Evolutionary conservation across 1,139 yeast genomes (phyloP).

Genomic region (Hemisphaericaspora xylofermentans): DNA sequence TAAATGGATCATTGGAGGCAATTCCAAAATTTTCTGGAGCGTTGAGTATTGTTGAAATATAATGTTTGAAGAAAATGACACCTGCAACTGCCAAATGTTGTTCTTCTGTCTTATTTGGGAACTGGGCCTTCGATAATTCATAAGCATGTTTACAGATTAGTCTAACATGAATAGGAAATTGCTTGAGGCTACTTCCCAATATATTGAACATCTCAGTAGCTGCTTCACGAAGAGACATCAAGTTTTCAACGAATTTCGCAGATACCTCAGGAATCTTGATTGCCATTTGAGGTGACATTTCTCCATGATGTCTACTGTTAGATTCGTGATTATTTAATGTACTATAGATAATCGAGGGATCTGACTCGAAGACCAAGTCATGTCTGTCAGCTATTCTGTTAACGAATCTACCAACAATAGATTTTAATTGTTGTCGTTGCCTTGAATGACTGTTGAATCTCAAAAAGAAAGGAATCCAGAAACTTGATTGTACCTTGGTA

Average conservation of each 20-base stretch:
- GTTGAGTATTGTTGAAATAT: conserved; percentile 62
- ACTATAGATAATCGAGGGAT: conserved; percentile 66
- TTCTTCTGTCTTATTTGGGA: conserved; percentile 52
- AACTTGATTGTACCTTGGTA: conserved; percentile 31
- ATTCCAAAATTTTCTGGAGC: conserved; percentile 67
- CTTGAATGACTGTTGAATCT: conserved; percentile 58
- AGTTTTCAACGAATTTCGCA: conserved; percentile 63
- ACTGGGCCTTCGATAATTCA: conserved; percentile 36
- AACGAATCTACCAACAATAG: conserved; percentile 53
- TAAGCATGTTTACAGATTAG: conserved; percentile 38
- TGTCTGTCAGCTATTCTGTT: conserved; percentile 53
- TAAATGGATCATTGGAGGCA: conserved; percentile 21
- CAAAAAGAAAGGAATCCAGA: conserved; percentile 54
- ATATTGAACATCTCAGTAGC: conserved; percentile 57
- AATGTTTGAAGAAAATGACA: conserved; percentile 61
- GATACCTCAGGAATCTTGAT: conserved; percentile 77
- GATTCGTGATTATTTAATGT: conserved; percentile 47
- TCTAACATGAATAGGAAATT: conserved; percentile 63
- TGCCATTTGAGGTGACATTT: conserved; percentile 61
- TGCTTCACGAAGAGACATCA: conserved; percentile 72
- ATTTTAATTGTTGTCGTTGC: conserved; percentile 56
- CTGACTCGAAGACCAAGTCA: conserved; percentile 70
- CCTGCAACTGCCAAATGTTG: conserved; percentile 69
- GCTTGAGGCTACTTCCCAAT: conserved; percentile 35
- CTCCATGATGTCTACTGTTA: conserved; percentile 38